A percentile compares a stretch with the other conserved stretches of the same genome.
These are phyloP conservation scores for Globisporangium nagaii DNA, from an alignment of 352 stramenopile species.

Conservation along the genomic window DNA sequence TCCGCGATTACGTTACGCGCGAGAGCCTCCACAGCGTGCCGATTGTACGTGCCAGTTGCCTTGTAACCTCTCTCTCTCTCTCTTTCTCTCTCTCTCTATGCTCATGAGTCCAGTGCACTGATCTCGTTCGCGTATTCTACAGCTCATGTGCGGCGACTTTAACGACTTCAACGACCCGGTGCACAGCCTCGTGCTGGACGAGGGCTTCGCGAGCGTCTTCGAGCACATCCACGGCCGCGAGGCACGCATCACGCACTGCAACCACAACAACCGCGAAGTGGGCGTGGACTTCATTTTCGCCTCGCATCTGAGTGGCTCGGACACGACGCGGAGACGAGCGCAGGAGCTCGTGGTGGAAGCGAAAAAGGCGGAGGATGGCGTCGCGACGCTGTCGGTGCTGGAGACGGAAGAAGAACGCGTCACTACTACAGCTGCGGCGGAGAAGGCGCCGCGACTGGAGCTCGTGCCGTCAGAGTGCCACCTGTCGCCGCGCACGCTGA, in stretches of 20 bases:
- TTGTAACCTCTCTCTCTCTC: too few relatives aligned
- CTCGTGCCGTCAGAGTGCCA: slow-evolving; percentile 52
- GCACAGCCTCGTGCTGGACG: slow-evolving; percentile 62
- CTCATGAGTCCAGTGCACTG: too few relatives aligned
- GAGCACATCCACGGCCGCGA: slow-evolving; percentile 68
- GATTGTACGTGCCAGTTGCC: slow-evolving; percentile 53
- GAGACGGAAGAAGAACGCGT: background rate
- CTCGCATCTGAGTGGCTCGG: slow-evolving; percentile 32
- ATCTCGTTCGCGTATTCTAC: background rate
- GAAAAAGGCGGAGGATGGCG: background rate
- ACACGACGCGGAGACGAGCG: slow-evolving; percentile 3
- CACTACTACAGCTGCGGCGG: too few relatives aligned
- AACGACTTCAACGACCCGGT: slow-evolving; percentile 85
- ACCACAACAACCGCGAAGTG: slow-evolving; percentile 87
- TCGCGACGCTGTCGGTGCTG: background rate
- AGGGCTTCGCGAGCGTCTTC: slow-evolving; percentile 77
- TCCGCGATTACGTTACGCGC: slow-evolving; percentile 58
- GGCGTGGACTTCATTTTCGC: slow-evolving; percentile 86
- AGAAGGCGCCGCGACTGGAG: slow-evolving; percentile 32
- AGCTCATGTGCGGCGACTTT: slow-evolving; percentile 82
- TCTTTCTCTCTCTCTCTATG: too few relatives aligned
- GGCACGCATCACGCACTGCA: slow-evolving; percentile 82
- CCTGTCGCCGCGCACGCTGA: slow-evolving; percentile 53
- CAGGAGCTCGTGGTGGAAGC: background rate
- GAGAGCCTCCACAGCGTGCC: slow-evolving; percentile 65